Conservation (phyloP, 1,139 yeast genomes). For the Suhomyces bokatorum region DNA sequence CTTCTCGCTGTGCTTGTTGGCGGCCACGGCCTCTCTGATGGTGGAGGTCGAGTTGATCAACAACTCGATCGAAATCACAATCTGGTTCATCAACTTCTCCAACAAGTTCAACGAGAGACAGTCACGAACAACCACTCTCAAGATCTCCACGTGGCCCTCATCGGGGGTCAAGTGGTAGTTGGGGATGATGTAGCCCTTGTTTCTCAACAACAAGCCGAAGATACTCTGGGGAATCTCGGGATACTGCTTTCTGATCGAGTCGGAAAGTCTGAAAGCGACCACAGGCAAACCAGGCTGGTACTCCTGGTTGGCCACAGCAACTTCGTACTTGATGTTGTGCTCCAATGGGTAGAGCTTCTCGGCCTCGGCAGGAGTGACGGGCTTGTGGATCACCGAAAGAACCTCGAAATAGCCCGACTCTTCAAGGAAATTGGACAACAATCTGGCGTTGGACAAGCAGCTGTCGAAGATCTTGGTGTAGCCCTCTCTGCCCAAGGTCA, state of each 20-base stretch:
- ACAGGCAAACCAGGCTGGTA: conserved; percentile 85
- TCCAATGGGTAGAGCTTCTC: conserved; percentile 25
- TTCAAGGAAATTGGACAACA: conserved; percentile 65
- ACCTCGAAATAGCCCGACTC: conserved; percentile 69
- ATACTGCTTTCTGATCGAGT: conserved; percentile 54
- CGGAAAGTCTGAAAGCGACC: conserved; percentile 77
- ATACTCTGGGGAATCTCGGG: conserved; percentile 88
- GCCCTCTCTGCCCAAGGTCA: conserved; percentile 70
- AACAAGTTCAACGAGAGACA: conserved; percentile 71
- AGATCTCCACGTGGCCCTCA: conserved; percentile 58
- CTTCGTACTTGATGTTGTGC: conserved; percentile 18
- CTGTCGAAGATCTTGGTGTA: conserved; percentile 61
- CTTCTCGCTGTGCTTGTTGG: conserved; percentile 20
- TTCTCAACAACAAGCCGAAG: conserved; percentile 69
- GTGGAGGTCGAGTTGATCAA: conserved; percentile 42
- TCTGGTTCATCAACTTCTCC: conserved; percentile 69
- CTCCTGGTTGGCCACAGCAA: conserved; percentile 30
- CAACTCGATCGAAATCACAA: conserved; percentile 55
- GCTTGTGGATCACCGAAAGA: conserved; percentile 75
- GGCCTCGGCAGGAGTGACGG: conserved; percentile 18
- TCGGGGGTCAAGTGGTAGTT: conserved; percentile 81
- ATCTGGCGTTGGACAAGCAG: conserved; percentile 68
- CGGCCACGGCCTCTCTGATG: conserved; percentile 24
- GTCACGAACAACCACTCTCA: conserved; percentile 82
- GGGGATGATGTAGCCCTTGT: conserved; percentile 86